phyloP scores from a whole-genome alignment of 306 rosid species.

The Morella rubra region DNA sequence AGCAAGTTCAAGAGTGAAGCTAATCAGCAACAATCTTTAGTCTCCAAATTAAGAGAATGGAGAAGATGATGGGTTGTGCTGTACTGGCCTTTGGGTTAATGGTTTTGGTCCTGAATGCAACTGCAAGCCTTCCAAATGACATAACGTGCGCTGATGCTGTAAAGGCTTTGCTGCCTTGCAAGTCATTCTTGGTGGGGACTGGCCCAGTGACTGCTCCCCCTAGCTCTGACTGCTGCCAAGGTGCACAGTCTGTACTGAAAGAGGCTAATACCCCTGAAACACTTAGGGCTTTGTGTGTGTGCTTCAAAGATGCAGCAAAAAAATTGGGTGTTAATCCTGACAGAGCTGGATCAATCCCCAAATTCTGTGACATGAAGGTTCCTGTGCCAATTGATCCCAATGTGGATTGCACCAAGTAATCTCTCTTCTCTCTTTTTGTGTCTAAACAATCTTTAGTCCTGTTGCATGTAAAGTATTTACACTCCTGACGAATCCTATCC shows the following conservation, averaged over 20 bases:
- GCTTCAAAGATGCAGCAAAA: too few relatives aligned
- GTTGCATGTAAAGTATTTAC: too few relatives aligned
- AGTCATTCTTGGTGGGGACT: background rate
- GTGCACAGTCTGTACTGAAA: constrained; percentile 2
- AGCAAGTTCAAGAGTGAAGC: background rate
- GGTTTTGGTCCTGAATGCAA: too few relatives aligned
- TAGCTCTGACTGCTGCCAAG: too few relatives aligned
- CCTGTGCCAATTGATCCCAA: constrained; percentile 34
- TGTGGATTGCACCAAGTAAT: constrained; percentile 27
- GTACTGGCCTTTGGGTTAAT: background rate
- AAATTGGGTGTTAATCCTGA: too few relatives aligned
- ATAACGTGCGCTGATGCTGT: constrained; percentile 27
- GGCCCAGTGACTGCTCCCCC: constrained; percentile 17
- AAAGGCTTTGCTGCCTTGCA: background rate
- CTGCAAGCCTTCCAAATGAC: background rate
- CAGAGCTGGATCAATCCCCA: constrained; percentile 12
- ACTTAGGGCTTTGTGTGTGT: too few relatives aligned
- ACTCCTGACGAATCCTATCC: background rate
- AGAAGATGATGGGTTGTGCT: constrained; percentile 3
- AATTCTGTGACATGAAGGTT: constrained; percentile 8
- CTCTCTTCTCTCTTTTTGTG: background rate
- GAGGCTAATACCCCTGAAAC: too few relatives aligned
- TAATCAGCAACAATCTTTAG: background rate
- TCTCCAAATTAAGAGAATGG: constrained; percentile 7
- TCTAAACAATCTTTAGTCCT: too few relatives aligned